A percentile compares a stretch with the other conserved stretches of the same genome.
These are phyloP conservation scores for Neocallimastix lanati DNA, from an alignment of 192 early-diverging fungal genomes.

Conservation along the genomic window DNA sequence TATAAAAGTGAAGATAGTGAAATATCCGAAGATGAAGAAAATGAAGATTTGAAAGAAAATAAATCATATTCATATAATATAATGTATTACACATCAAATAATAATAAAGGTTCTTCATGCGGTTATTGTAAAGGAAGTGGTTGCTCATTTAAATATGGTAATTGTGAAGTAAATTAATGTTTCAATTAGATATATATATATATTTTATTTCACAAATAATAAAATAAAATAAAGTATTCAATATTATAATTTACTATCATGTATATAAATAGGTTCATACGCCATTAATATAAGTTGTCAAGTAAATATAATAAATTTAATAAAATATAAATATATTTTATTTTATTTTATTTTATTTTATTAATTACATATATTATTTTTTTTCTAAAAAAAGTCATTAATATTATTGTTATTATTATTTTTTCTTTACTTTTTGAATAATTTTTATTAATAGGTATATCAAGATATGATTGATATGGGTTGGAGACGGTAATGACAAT, in stretches of 20 bases:
- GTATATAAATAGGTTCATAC: slow-evolving; percentile 25
- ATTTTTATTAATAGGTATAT: background rate
- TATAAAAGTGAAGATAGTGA: background rate
- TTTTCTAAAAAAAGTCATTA: no score
- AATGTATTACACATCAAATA: slow-evolving; percentile 1
- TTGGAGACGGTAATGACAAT: background rate
- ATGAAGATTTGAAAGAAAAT: background rate
- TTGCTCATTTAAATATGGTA: slow-evolving; percentile 35
- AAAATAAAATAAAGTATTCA: no score
- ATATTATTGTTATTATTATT: no score
- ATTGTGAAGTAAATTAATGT: no score
- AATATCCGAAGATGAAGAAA: background rate
- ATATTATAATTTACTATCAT: no score
- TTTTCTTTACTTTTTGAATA: background rate
- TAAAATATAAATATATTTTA: no score
- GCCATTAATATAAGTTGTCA: slow-evolving; percentile 5
- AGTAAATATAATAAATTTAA: background rate
- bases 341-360: no score
- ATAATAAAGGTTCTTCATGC: slow-evolving; percentile 14
- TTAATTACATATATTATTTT: no score
- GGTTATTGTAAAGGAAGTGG: slow-evolving; percentile 45
- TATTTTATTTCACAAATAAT: no score
- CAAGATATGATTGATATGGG: background rate
- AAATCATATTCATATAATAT: background rate
- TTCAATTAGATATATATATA: no score